A percentile compares a stretch with the other conserved stretches of the same genome.
phyloP scores from a whole-genome alignment of 2,329 filamentous ascomycete genomes.

The Shiraia sp. region DNA sequence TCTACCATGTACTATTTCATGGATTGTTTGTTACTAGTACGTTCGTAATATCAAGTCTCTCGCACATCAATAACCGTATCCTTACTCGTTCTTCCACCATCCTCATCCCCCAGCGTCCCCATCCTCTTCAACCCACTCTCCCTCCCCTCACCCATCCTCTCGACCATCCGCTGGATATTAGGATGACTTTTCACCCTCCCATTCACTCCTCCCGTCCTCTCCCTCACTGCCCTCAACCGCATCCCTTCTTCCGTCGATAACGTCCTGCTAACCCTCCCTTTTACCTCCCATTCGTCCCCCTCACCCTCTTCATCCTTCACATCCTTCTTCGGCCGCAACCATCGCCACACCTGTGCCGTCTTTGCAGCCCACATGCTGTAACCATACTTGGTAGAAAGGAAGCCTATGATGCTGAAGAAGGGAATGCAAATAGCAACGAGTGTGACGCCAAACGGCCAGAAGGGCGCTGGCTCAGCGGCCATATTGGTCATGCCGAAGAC shows the following conservation, averaged over 20 bases:
- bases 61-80: slow-evolving; percentile 28
- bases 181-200: slow-evolving; percentile 20
- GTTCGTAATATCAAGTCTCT: slow-evolving; percentile 10
- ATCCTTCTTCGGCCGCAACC: slow-evolving; percentile 23
- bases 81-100: slow-evolving; percentile 12
- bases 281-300: slow-evolving; percentile 9
- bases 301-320: slow-evolving; percentile 11
- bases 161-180: slow-evolving; percentile 35
- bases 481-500: slow-evolving; percentile 60
- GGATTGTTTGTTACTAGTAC: no score
- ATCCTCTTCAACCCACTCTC: slow-evolving; percentile 29
- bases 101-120: slow-evolving; percentile 18
- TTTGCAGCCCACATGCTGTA: slow-evolving; percentile 44
- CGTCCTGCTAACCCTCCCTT: slow-evolving; percentile 20
- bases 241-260: slow-evolving; percentile 36
- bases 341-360: slow-evolving; percentile 32
- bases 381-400: slow-evolving; percentile 48
- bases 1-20: no score
- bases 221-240: slow-evolving; percentile 22
- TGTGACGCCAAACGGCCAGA: slow-evolving; percentile 48
- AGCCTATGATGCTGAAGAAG: slow-evolving; percentile 52
- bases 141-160: slow-evolving; percentile 31
- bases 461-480: slow-evolving; percentile 39
- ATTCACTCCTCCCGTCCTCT: slow-evolving; percentile 19
- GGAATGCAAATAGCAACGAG: slow-evolving; percentile 49